Evolutionary conservation across 805 yeast genomes (phyloP), one percentile per base, ranked within the genome.

Genomic region (Sugiyamaella valdiviana): DNA sequence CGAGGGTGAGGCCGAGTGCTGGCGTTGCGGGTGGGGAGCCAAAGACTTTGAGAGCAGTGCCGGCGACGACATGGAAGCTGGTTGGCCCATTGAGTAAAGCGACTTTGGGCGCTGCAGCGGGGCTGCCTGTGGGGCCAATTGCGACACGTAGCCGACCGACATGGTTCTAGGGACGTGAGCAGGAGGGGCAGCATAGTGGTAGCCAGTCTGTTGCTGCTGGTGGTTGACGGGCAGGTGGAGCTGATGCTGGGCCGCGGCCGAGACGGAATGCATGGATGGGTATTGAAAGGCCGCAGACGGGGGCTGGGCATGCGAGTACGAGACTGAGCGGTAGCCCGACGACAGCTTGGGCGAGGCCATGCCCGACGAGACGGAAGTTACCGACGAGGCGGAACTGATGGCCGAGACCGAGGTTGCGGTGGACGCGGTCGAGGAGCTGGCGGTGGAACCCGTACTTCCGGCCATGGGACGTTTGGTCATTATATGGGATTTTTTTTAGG

Each of bases 31-130:
- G 16, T 9, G 39, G 5, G n/a, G n/a, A 14, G 9, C 21, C 16
- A 43, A 7, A 2, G 46, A n/a, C 21, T 19, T 36, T 16, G 39
- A 19, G 32, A 17, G 6, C 6, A 46, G 24, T n/a, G 50, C 15
- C 12, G 45, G 50, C n/a, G 45, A 23, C 12, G 50, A 46, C 15
- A 29, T 19, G 19, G 45, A 41, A 19, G 41, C 50, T 6, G 45
- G 44, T 12, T 24, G 39, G 22, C 49, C 49, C 44, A 46, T 29
- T 21, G 40, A 46, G 4, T 46, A 46, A 3, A 46, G 44, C 2
- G 45, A 41, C 32, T 46, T 46, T 3, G 50, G 50, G 16, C 50
- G 29, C 16, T 46, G 23, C 14, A 22, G 9, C 12, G 36, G 19
- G 22, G 29, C 7, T 9, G 36, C 36, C 32, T 26, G 32, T 26